Evolutionary conservation across 2,329 filamentous ascomycete species (phyloP).

Genomic region (Monilinia aucupariae): DNA sequence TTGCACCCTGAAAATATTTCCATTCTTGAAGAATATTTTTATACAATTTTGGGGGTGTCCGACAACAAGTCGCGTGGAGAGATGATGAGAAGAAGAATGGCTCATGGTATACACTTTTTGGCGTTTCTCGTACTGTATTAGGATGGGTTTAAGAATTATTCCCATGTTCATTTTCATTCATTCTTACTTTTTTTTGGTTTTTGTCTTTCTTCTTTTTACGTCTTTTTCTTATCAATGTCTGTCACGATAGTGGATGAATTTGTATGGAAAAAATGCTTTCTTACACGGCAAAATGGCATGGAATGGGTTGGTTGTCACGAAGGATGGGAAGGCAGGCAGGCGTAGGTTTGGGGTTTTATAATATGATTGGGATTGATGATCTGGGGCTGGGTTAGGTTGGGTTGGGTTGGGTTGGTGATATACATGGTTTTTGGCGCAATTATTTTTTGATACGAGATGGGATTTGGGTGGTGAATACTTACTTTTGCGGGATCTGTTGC

Average conservation of each 20-base stretch:
- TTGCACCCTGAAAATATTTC: neutral
- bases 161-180: neutral
- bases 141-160: conserved; percentile 9
- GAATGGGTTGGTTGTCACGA: neutral
- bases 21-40: conserved; percentile 6
- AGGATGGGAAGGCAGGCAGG: neutral
- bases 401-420: neutral
- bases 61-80: neutral
- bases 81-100: neutral
- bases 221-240: conserved; percentile 7
- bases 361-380: neutral
- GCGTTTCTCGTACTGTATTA: conserved; percentile 1
- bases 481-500: too few relatives aligned
- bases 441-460: neutral
- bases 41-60: neutral
- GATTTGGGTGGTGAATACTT: neutral
- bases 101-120: conserved; percentile 3
- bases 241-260: conserved; percentile 8
- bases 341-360: neutral
- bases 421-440: neutral
- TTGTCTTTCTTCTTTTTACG: neutral
- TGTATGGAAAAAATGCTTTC: neutral
- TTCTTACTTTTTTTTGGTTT: neutral
- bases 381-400: neutral
- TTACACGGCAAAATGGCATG: conserved; percentile 1